These are phyloP conservation scores for Aspergillaceae sp. DNA, from an alignment of 2,329 filamentous ascomycete genomes.

Conservation along the genomic window DNA sequence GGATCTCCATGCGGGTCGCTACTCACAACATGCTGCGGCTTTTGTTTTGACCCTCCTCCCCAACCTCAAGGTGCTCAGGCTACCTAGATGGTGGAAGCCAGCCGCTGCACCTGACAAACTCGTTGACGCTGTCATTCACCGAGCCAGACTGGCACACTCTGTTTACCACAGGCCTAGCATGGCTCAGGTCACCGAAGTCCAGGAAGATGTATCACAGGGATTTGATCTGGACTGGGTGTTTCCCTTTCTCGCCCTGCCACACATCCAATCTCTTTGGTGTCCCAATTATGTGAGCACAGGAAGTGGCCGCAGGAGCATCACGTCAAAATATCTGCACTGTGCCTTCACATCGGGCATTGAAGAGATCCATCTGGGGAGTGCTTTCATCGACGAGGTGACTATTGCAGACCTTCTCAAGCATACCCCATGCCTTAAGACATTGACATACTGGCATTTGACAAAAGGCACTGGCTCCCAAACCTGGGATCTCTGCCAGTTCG, in stretches of 20 bases:
- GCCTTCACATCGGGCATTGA: constrained; percentile 5
- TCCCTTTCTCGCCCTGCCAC: constrained; percentile 13
- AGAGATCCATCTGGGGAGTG: constrained; percentile 5
- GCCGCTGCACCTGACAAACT: constrained; percentile 11
- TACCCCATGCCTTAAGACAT: constrained; percentile 11
- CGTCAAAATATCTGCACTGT: background rate
- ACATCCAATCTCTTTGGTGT: constrained; percentile 9
- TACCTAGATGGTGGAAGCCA: constrained; percentile 8
- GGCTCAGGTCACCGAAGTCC: constrained; percentile 8
- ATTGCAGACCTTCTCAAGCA: constrained; percentile 15
- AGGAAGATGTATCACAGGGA: constrained; percentile 3
- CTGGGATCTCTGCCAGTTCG: constrained; percentile 18
- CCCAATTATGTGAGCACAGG: constrained; percentile 4
- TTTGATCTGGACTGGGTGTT: constrained; percentile 9
- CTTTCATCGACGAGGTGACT: constrained; percentile 10
- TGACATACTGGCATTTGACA: constrained; percentile 12
- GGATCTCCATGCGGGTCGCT: constrained; percentile 10
- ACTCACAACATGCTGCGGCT: constrained; percentile 16
- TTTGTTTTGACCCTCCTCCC: constrained; percentile 18
- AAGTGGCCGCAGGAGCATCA: constrained; percentile 2
- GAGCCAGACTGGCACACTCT: constrained; percentile 7
- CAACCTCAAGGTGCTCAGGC: constrained; percentile 9
- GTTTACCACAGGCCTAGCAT: constrained; percentile 9
- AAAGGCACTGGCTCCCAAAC: constrained; percentile 3
- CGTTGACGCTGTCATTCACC: constrained; percentile 9